Percentiles rank a stretch among this genome's conserved stretches.
Conservation (phyloP, 352 stramenopile species). For the Globisporangium heterothallicum region DNA sequence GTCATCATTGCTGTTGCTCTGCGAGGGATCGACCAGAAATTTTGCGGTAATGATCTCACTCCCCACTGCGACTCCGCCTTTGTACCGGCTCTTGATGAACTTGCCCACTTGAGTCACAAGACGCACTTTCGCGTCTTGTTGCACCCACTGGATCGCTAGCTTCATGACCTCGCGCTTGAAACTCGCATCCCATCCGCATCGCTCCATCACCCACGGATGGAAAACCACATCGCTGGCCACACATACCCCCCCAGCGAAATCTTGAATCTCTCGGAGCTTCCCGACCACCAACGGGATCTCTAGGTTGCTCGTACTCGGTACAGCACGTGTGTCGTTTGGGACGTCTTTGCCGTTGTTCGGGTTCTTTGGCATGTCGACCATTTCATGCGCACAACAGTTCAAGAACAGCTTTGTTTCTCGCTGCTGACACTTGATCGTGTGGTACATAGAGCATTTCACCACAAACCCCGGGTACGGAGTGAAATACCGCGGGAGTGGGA, state of each 20-base stretch:
- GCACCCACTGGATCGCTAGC: slow-evolving; percentile 72
- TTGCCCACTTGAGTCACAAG: slow-evolving; percentile 45
- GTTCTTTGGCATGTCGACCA: slow-evolving; percentile 71
- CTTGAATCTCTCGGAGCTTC: slow-evolving; percentile 41
- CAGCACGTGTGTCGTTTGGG: slow-evolving; percentile 44
- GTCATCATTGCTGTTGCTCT: background rate
- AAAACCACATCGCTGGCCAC: slow-evolving; percentile 72
- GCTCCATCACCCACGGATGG: slow-evolving; percentile 70
- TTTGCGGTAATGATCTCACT: slow-evolving; percentile 72
- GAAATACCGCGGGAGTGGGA: slow-evolving; percentile 39
- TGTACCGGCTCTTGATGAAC: slow-evolving; percentile 85
- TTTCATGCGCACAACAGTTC: slow-evolving; percentile 69
- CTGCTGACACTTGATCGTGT: slow-evolving; percentile 53
- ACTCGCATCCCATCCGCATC: slow-evolving; percentile 61
- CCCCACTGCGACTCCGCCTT: slow-evolving; percentile 53
- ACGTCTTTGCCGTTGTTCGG: slow-evolving; percentile 61
- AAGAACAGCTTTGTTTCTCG: slow-evolving; percentile 73
- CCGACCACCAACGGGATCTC: slow-evolving; percentile 72
- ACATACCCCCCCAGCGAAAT: slow-evolving; percentile 37
- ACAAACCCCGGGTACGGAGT: slow-evolving; percentile 67
- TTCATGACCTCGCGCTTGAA: slow-evolving; percentile 84
- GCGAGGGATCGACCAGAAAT: slow-evolving; percentile 48
- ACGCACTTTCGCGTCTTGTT: slow-evolving; percentile 49
- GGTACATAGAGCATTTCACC: slow-evolving; percentile 61
- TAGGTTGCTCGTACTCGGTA: slow-evolving; percentile 70